Evolutionary conservation across 805 yeast genomes (phyloP).

Genomic region (Priceomyces haplophilus): DNA sequence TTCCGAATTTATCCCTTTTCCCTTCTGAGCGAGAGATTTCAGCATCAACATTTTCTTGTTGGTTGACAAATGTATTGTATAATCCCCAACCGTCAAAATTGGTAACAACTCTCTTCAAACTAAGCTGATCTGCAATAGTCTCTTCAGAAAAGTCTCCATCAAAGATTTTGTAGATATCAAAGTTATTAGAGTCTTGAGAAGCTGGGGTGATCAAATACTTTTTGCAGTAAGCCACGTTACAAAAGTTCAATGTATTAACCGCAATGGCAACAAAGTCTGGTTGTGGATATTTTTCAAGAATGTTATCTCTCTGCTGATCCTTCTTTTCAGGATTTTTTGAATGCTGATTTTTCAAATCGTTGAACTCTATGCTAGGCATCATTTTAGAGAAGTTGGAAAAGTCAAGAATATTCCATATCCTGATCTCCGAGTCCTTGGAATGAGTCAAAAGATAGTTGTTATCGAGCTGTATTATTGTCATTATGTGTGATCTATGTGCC

Average conservation of each 20-base stretch:
- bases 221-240: constrained; percentile 50
- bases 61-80: constrained; percentile 8
- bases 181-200: constrained; percentile 56
- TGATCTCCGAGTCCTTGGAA: constrained; percentile 59
- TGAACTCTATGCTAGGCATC: constrained; percentile 6
- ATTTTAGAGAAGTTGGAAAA: neutral
- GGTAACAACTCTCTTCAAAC: constrained; percentile 30
- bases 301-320: constrained; percentile 21
- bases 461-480: constrained; percentile 41
- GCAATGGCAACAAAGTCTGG: constrained; percentile 50
- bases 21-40: constrained; percentile 4
- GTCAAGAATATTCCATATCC: constrained; percentile 40
- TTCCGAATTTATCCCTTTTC: constrained; percentile 51
- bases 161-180: constrained; percentile 56
- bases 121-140: constrained; percentile 10
- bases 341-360: constrained; percentile 13
- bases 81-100: constrained; percentile 26
- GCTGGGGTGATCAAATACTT: constrained; percentile 55
- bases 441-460: constrained; percentile 48
- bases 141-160: constrained; percentile 5
- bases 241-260: constrained; percentile 70
- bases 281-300: constrained; percentile 11
- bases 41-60: constrained; percentile 10
- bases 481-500: constrained; percentile 53
- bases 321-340: neutral